Evolutionary conservation across 2,329 filamentous ascomycete species (phyloP), one percentile per base, ranked within the genome.

Genomic region (Pseudogymnoascus sp.): DNA sequence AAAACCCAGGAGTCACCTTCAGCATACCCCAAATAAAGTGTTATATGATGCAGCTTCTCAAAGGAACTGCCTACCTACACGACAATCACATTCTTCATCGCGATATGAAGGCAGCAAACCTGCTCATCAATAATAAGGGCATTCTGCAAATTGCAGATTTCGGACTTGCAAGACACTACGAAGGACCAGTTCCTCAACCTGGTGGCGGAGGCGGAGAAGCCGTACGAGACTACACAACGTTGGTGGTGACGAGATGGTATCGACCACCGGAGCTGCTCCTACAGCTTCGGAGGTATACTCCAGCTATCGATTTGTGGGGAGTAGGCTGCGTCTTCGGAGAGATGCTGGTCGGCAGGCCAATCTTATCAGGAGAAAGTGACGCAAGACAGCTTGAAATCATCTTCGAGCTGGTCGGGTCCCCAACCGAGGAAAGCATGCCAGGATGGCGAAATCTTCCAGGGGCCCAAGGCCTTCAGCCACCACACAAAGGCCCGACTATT

Each of bases 321-420:
- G 93, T 97, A 67, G 94, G 93, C 89, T 99, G 94, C 71, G 91
- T 99, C 2, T 97, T 99, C 75, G 94, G 91, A 59, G 94, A 99
- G 73, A 99, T 99, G 93, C 88, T 97, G 65, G 85, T 91, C 68
- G 87, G 91, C 37, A 96, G 93, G 72, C 94, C 94, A 0, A 97
- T 99, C 60, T 80, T 99, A 43, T 84, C 91, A 6, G 94, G 94
- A 11, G 91, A 90, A 66, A 95, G 89, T 68, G 94, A 99, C 70
- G 76, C 84, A 6, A 88, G 97, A 70, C 94, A 99, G 74, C 85
- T 95, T 11, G 89, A 96, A 11, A 85, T 96, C 54, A 97, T 99
- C 62, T 99, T 96, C 75, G 90, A 92, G 65, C 81, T 99, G 38
- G 89, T 96, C 66, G 94, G 94, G 12, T 88, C 90, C 0, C 94